These are phyloP conservation scores for Sisymbrium irio DNA, from an alignment of 345 rosid species.

Conservation along the genomic window DNA sequence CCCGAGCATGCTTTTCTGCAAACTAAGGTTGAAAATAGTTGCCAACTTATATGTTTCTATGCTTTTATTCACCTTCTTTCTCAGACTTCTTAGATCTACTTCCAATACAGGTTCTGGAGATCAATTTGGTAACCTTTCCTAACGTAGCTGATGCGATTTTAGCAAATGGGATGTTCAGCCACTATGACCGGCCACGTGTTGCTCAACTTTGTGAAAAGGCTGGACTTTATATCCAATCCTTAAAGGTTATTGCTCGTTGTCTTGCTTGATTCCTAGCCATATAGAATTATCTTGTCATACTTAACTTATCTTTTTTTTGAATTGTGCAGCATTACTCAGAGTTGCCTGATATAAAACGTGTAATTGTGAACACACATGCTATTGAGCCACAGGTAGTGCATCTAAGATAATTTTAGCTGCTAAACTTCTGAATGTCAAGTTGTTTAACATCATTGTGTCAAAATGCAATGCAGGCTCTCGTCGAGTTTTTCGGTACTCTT, in stretches of 20 bases:
- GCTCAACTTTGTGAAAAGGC: slow-evolving; percentile 99
- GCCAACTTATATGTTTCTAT: neutral
- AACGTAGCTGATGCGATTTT: slow-evolving; percentile 98
- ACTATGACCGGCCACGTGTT: slow-evolving; percentile 95
- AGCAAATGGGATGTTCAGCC: slow-evolving; percentile 97
- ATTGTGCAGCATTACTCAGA: slow-evolving; percentile 90
- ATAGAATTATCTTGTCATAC: neutral
- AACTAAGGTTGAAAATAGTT: slow-evolving; percentile 59
- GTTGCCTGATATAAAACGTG: slow-evolving; percentile 97
- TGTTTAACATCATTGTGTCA: slow-evolving; percentile 11
- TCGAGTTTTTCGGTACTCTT: slow-evolving; percentile 96
- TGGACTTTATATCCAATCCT: slow-evolving; percentile 84
- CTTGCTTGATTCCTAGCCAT: neutral
- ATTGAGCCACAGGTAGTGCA: slow-evolving; percentile 94
- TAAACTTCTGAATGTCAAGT: neutral
- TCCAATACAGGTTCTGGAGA: slow-evolving; percentile 82
- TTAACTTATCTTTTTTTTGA: slow-evolving; percentile 2
- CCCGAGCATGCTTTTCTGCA: slow-evolving; percentile 93
- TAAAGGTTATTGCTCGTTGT: slow-evolving; percentile 57
- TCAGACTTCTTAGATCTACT: slow-evolving; percentile 10
- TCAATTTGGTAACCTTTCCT: slow-evolving; percentile 95
- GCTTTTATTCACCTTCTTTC: neutral
- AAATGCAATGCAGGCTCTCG: slow-evolving; percentile 72
- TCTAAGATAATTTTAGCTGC: slow-evolving; percentile 7
- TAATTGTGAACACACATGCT: slow-evolving; percentile 97